Percentiles rank a stretch among this genome's conserved stretches.
Evolutionary conservation across 257 asterid genomes (phyloP).

Genomic region (Eustoma russellianum): DNA sequence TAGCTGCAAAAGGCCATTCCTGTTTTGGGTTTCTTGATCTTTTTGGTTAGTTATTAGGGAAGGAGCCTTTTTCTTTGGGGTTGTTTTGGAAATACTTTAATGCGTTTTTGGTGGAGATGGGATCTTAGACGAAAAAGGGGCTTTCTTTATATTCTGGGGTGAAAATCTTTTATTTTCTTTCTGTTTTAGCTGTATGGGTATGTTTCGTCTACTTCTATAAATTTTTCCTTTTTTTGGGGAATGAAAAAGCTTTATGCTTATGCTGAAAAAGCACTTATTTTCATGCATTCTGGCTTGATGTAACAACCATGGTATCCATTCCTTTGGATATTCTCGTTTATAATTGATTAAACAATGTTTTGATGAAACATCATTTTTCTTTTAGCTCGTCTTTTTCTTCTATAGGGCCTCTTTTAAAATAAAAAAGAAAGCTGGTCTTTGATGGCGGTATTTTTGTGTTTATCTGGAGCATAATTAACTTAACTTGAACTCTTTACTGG

Average conservation of each 20-base stretch:
- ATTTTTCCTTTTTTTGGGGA: background rate
- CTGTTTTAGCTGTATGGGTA: background rate
- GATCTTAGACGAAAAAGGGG: background rate
- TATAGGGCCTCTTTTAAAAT: background rate
- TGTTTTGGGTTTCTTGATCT: background rate
- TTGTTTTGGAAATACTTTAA: background rate
- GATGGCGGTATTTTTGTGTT: background rate
- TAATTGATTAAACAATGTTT: background rate
- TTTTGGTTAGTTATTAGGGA: background rate
- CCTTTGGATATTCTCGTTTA: background rate
- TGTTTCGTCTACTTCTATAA: background rate
- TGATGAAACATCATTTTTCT: background rate
- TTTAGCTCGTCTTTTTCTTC: background rate
- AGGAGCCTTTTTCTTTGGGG: background rate
- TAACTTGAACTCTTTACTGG: background rate
- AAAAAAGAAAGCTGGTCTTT: background rate
- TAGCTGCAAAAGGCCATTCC: background rate
- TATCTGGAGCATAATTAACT: too few relatives aligned
- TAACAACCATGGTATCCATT: background rate
- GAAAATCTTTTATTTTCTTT: background rate
- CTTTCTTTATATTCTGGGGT: background rate
- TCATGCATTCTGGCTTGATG: conserved; percentile 2
- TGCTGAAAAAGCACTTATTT: background rate
- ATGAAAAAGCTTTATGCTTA: background rate
- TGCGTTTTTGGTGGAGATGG: background rate